phyloP scores from a whole-genome alignment of 345 rosid genomes.

The Citrus reticulata region DNA sequence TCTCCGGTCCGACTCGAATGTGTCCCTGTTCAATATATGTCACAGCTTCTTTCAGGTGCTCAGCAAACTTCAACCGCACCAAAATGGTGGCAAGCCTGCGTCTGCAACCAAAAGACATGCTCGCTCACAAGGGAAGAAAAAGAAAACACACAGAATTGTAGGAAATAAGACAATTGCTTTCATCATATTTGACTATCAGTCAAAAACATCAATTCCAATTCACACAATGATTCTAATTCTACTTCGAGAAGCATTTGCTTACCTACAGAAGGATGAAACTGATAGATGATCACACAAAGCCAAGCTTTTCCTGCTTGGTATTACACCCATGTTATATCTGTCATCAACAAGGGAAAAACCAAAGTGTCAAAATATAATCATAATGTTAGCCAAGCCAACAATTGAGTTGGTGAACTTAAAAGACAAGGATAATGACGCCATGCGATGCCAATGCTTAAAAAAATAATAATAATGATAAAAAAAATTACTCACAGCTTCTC shows the following conservation, averaged over 20 bases:
- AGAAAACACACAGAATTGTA: background rate
- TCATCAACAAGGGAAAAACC: slow-evolving; percentile 13
- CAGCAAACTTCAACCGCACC: slow-evolving; percentile 70
- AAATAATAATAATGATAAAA: background rate
- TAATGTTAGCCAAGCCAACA: too few species aligned
- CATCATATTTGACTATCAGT: too few species aligned
- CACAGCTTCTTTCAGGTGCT: slow-evolving; percentile 81
- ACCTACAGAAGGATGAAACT: slow-evolving; percentile 87
- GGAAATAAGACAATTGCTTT: background rate
- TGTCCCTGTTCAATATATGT: slow-evolving; percentile 97
- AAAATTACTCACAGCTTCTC: slow-evolving; percentile 72
- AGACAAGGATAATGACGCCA: too few species aligned
- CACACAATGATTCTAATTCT: background rate
- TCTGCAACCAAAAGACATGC: slow-evolving; percentile 34
- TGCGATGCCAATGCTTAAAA: too few species aligned
- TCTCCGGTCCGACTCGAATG: slow-evolving; percentile 88
- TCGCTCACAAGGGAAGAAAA: background rate
- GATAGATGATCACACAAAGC: slow-evolving; percentile 69
- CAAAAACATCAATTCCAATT: too few species aligned
- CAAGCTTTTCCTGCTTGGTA: slow-evolving; percentile 85
- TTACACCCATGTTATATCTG: slow-evolving; percentile 95
- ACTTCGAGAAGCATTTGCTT: slow-evolving; percentile 6
- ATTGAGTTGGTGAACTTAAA: too few species aligned
- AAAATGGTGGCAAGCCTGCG: slow-evolving; percentile 74
- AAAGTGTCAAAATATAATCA: background rate